Percentiles rank a stretch among this genome's conserved stretches.
These are phyloP conservation scores for Solanum sitiens DNA, from an alignment of 257 asterid genomes.

Conservation along the genomic window DNA sequence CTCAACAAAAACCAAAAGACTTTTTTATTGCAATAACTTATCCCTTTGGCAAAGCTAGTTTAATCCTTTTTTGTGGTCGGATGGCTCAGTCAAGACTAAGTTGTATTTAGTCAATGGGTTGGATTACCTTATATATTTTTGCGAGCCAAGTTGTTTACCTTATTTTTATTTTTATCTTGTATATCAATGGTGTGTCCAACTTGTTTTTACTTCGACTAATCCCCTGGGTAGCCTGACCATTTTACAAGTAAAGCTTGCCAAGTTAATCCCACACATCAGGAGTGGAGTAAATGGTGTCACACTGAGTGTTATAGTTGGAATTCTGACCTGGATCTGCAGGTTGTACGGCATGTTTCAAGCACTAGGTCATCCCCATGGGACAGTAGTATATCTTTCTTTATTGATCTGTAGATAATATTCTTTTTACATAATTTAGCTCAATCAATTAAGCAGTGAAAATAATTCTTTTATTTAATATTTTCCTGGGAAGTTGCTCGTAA, in stretches of 20 bases:
- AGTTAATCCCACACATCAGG: not conserved
- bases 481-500: not conserved
- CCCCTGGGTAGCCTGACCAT: not conserved
- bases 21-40: not conserved
- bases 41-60: not conserved
- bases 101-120: not conserved
- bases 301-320: not conserved
- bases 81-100: not conserved
- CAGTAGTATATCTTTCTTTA: not conserved
- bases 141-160: not conserved
- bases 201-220: not conserved
- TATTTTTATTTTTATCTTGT: not conserved
- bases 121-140: not conserved
- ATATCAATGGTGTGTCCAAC: not conserved
- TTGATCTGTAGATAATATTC: not conserved
- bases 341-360: not conserved
- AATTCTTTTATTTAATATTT: not conserved
- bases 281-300: not conserved
- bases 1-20: not conserved
- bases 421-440: not conserved
- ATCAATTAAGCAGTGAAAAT: not conserved
- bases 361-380: not conserved
- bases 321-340: not conserved
- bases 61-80: not conserved
- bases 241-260: not conserved